These are phyloP conservation scores for Rhizopogon salebrosus DNA, from an alignment of 768 basidiomycete species.

Conservation along the genomic window DNA sequence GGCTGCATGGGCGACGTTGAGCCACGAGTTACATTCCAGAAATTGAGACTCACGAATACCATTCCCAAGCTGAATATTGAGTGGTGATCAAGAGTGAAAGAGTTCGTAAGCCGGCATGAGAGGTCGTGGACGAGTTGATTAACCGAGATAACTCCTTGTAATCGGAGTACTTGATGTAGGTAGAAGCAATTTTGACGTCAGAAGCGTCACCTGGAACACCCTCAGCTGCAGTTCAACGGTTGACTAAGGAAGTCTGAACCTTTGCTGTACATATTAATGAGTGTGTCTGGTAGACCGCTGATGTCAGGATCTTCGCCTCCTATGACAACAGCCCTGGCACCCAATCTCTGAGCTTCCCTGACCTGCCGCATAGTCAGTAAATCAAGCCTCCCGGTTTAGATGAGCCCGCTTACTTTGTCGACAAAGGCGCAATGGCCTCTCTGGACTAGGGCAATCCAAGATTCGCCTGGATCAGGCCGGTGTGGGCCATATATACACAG, in stretches of 20 bases:
- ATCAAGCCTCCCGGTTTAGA: neutral
- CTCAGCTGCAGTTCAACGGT: conserved; percentile 5
- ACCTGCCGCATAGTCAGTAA: conserved; percentile 20
- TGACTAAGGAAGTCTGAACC: conserved; percentile 39
- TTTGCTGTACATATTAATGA: conserved; percentile 91
- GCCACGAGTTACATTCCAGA: conserved; percentile 1
- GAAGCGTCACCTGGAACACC: conserved; percentile 66
- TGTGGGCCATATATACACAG: conserved; percentile 55
- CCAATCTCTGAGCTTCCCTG: conserved; percentile 60
- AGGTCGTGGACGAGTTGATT: conserved; percentile 70
- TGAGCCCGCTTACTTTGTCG: conserved; percentile 62
- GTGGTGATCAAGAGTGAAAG: conserved; percentile 73
- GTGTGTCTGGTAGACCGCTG: conserved; percentile 63
- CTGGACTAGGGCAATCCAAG: conserved; percentile 90
- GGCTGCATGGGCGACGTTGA: conserved; percentile 37
- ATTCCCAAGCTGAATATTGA: conserved; percentile 83
- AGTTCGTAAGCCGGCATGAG: conserved; percentile 71
- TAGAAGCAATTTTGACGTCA: conserved; percentile 78
- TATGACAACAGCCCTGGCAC: conserved; percentile 87
- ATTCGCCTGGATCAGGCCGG: conserved; percentile 55
- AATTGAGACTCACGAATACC: conserved; percentile 67
- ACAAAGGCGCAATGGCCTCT: conserved; percentile 89
- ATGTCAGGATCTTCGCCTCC: conserved; percentile 72
- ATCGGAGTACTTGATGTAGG: conserved; percentile 83
- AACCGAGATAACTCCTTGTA: conserved; percentile 67